phyloP scores from a whole-genome alignment of 805 yeast species.

The Candida germanica region DNA sequence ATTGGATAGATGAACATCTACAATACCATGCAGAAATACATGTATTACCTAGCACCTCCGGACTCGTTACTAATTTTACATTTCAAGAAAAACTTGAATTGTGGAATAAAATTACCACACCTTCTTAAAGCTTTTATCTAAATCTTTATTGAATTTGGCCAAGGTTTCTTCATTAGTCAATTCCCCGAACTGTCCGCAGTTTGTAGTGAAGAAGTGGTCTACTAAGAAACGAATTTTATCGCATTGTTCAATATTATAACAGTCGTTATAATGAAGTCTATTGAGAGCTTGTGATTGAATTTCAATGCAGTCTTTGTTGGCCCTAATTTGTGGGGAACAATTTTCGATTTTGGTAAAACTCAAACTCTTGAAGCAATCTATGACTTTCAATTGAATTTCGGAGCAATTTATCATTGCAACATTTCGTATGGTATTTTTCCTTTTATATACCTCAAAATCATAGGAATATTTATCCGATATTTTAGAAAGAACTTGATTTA shows the following conservation, averaged over 20 bases:
- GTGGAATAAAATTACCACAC: conserved; percentile 50
- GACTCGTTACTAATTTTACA: conserved; percentile 55
- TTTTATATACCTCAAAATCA: conserved; percentile 31
- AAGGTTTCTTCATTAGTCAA: conserved; percentile 23
- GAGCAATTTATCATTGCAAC: conserved; percentile 38
- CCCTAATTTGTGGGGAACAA: conserved; percentile 30
- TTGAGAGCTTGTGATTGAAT: conserved; percentile 35
- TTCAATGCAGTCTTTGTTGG: conserved; percentile 28
- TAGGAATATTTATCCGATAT: conserved; percentile 19
- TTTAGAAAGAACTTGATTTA: conserved; percentile 21
- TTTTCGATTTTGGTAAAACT: conserved; percentile 22
- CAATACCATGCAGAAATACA: conserved; percentile 32
- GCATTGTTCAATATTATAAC: conserved; percentile 35
- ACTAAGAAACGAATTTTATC: conserved; percentile 31
- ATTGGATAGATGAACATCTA: conserved; percentile 3
- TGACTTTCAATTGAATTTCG: conserved; percentile 35
- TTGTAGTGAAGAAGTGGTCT: conserved; percentile 33
- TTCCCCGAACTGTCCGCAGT: conserved; percentile 39
- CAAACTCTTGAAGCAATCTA: conserved; percentile 36
- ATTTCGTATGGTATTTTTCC: conserved; percentile 19
- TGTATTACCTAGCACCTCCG: conserved; percentile 74
- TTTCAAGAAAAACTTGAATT: conserved; percentile 41
- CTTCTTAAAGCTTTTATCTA: conserved; percentile 27
- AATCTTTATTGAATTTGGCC: conserved; percentile 24
- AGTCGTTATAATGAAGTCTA: conserved; percentile 32